A percentile compares a stretch with the other conserved stretches of the same genome.
Evolutionary conservation across 352 stramenopile species (phyloP).

Genomic region (Peronosclerospora sorghi): DNA sequence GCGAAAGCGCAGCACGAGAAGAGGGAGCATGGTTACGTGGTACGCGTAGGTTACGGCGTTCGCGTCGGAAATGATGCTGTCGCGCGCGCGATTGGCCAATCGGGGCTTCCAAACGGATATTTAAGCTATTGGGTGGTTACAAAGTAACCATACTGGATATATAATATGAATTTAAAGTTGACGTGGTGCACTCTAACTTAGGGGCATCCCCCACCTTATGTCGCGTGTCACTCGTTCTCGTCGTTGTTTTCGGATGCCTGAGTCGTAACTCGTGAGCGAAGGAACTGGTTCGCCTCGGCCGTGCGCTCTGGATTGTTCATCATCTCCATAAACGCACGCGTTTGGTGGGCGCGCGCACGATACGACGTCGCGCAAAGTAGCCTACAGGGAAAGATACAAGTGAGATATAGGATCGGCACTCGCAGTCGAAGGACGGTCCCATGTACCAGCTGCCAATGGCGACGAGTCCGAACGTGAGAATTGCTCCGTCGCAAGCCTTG

Average conservation of each 20-base stretch:
- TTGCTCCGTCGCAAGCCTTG: conserved; percentile 50
- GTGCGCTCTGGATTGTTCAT: conserved; percentile 75
- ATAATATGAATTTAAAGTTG: too few species aligned
- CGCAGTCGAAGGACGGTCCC: too few species aligned
- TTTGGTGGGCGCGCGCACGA: conserved; percentile 39
- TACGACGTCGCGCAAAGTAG: conserved; percentile 52
- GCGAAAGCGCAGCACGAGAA: conserved; percentile 17
- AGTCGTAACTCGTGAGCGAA: conserved; percentile 47
- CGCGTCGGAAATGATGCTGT: conserved; percentile 3
- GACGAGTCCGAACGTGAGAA: conserved; percentile 52
- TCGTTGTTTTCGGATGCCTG: conserved; percentile 7
- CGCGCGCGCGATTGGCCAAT: not conserved
- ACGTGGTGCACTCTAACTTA: too few species aligned
- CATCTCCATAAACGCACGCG: conserved; percentile 69
- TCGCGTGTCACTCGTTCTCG: too few species aligned
- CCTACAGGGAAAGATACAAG: conserved; percentile 15
- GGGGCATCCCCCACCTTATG: too few species aligned
- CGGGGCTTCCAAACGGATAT: too few species aligned
- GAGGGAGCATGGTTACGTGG: too few species aligned
- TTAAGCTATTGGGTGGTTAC: too few species aligned
- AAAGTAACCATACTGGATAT: too few species aligned
- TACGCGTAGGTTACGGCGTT: too few species aligned
- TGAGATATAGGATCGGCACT: not conserved
- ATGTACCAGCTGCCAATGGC: conserved; percentile 43
- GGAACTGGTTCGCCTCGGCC: conserved; percentile 63